Base-by-base conservation (phyloP, 495 filamentous ascomycete genomes). In the Chlorociboria aeruginascens region DNA sequence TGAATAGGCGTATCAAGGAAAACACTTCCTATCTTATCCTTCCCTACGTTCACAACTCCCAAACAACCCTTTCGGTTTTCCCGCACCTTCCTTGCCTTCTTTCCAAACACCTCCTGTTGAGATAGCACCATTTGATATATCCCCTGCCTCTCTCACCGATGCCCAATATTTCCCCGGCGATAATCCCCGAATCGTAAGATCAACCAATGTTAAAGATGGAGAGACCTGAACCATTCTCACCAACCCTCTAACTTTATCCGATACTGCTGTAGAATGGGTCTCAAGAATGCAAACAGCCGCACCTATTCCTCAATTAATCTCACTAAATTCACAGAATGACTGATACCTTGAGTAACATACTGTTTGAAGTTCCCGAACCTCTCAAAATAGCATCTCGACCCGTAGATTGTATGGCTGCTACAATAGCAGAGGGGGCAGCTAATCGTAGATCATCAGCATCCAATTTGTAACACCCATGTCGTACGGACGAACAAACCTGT, bases 241-340 rank as follows among this genome's bases (percentile, higher is more conserved):
- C 32, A 93, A 69, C 39, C 86, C 86, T 47, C 85, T 73, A 58
- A 93, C 79, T 54, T 73, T 77, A 61, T 79, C 74, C 48, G 69
- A 63, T 47, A 71, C 68, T 37, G 57, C 56, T 17, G 51, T 71
- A 30, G 79, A 73, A 65, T 93, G 90, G 28, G 87, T 94, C 69
- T 98, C 90, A 52, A 97, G 81, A 61, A 98, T 97, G 64, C 87
- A 93, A 32, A 98, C 92, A 32, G 92, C 92, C 17, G 90, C 89
- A 61, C 78, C 87, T 92, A 61, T 44, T 49, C 29, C 25, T 8
- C 34, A 33, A 32, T 10, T 54, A 9, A 46, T 31, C 6, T 30
- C 11, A 32, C 34, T 47, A 48, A n/a, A 33, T 49, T 17, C 46
- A 8, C 42, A 39, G 38, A n/a, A 43, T 38, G 28, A n/a, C 40